Base-by-base conservation (phyloP, 345 rosid species). In the Mangifera indica region DNA sequence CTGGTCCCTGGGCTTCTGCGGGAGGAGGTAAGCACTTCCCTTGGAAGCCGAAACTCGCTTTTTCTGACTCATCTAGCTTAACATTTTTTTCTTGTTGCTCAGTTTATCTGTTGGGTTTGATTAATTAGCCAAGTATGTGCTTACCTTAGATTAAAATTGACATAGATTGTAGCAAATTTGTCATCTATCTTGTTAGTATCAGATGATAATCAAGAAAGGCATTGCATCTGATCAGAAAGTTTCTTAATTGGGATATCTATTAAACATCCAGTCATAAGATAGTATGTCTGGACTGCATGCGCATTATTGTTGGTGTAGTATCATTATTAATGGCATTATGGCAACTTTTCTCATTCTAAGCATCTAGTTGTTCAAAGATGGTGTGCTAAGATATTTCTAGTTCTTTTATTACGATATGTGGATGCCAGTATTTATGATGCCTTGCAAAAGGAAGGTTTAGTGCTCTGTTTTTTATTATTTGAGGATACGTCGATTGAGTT, bases 1-100 rank as follows among this genome's bases (percentile, higher is more conserved):
- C 79, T 92, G 76, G 88, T 92, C 74, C 98, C 98, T 48, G 98
- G 97, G 71, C 97, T 92, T 71, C 82, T 90, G 71, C 89, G 90
- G 51, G 86, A 92, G 72, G 98, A 92, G 86, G 97, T 92, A 71
- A 73, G 79, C 76, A 56, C 67, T 59, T 67, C 51, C n/a, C 69
- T n/a, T 34, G 60, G 32, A 62, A 63, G 26, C 63, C 15, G 20
- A 75, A 66, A 66, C 70, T 20, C 26, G 52, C 57, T 8, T 66
- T 51, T 10, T 32, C 62, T 52, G 45, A 51, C 20, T 65, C 40
- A 51, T 29, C 29, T 11, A n/a, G 59, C n/a, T 29, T 22, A 48
- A 26, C 53, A 12, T 51, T 45, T 32, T 20, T 55, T 70, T 20
- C 59, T 29, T 69, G 51, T 11, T 44, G 72, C 59, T 62, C 24